Conservation (phyloP, 495 filamentous ascomycete genomes). For the Aspergillus coremiiformis region DNA sequence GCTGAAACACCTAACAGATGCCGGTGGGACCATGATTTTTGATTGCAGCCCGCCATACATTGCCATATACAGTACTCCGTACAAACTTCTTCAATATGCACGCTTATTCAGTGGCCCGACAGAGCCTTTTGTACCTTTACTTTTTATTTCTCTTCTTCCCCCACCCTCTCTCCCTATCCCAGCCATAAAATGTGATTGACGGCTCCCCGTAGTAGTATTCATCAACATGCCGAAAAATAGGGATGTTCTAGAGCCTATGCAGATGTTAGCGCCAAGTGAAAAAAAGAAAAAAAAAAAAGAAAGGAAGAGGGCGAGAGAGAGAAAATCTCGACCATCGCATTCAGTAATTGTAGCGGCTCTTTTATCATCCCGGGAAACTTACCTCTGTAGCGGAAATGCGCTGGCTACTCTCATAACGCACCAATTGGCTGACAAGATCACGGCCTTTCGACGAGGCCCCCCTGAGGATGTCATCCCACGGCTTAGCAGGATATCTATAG, state of each 20-base stretch:
- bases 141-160: not conserved
- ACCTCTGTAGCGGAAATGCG: constrained; percentile 46
- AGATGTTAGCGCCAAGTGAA: constrained; percentile 11
- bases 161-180: not conserved
- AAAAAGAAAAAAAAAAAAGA: no score
- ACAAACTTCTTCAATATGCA: no score
- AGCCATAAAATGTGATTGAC: not conserved
- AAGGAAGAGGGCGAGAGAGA: no score
- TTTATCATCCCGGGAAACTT: constrained; percentile 8
- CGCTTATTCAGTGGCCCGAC: no score
- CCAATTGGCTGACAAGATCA: constrained; percentile 47
- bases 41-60: not conserved
- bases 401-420: constrained; percentile 49
- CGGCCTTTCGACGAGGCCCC: constrained; percentile 40
- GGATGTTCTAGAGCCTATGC: constrained; percentile 32
- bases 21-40: not conserved
- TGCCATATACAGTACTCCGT: not conserved
- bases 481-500: constrained; percentile 40
- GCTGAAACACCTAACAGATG: not conserved
- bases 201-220: not conserved
- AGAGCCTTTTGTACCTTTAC: no score
- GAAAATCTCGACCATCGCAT: not conserved
- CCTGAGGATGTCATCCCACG: constrained; percentile 49
- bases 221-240: constrained; percentile 22
- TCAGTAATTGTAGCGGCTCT: not conserved